Base-by-base conservation (phyloP, 2,329 filamentous ascomycete genomes). In the Corynespora cassiicola region DNA sequence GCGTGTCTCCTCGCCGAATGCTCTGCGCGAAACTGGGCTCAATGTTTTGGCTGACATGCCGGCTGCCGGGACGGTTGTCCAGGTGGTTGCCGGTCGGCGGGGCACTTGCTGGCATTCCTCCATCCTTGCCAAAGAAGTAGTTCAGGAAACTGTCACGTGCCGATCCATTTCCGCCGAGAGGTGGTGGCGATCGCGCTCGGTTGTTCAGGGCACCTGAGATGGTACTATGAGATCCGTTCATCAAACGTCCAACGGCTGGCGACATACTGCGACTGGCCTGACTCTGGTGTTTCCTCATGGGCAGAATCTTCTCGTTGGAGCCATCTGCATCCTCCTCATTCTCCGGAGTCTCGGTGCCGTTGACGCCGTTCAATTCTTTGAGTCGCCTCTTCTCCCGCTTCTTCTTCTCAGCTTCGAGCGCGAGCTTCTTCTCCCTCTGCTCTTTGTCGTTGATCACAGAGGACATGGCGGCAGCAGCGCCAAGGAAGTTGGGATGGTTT, bases 81-180 rank as follows among this genome's bases (percentile, higher is more conserved):
- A 68, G 45, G 22, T 53, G 60, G 40, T 50, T 68, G 52, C 69
- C 63, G 19, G 69, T 65, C 69, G 70, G 66, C 47, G 68, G 67
- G 42, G 56, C 62, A 60, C 54, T 60, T 23, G 52, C 46, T 29
- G 75, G 61, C 43, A 76, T 70, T 24, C 81, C 77, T 30, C 88
- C 88, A 46, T 99, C 94, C 66, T 99, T 97, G 57, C 94, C 91
- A 61, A 99, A 99, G 73, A 99, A 99, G 71, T 99, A 99, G 71
- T 92, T 97, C 47, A 99, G 71, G 76, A 99, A 99, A 1, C 90
- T 95, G 71, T 99, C 94, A 47, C 86, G 82, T 25, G 88, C 82
- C n/a, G 64, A 80, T 39, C 85, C 84, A 32, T 79, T 66, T 17
- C 75, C 75, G 49, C 81, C 81, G 47, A 51, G 44, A n/a, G 79